Evolutionary conservation across 371 early-diverging fungal species (phyloP), one percentile per base, ranked within the genome.

Genomic region (Zancudomyces culisetae): DNA sequence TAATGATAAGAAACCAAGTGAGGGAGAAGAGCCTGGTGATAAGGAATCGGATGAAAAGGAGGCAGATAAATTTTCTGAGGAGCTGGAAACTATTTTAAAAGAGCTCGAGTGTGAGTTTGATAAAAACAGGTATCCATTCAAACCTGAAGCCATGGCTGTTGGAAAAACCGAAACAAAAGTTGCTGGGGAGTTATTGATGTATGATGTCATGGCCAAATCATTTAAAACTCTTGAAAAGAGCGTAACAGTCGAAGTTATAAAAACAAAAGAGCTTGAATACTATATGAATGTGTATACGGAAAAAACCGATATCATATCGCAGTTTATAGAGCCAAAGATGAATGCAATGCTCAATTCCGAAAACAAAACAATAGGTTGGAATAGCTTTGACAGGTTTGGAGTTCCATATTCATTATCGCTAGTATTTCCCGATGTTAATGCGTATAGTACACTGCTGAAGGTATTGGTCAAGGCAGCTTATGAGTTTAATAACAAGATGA

Each of bases 351-450:
- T 85, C 62, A 82, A 72, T 60, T 55, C 61, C 28, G 71, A 72
- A 49, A 60, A 69, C 43, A 51, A 42, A 28, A 73, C 81, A n/a
- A 71, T 83, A 40, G 72, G 78, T 29, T 83, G 81, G 81, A 70
- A 74, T 60, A 73, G 66, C 58, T 63, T 64, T 52, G 71, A 68
- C 27, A 52, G 52, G 6, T 45, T 42, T 10, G 58, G 60, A 23
- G 53, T 55, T 12, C 70, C 77, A 3, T 81, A 74, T 56, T 83
- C 87, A 10, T 83, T 77, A 68, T 72, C 80, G 28, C 49, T 87
- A 27, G 67, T 68, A 3, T 79, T 85, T 40, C 46, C 57, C 8
- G 70, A 68, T 41, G 54, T 51, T 15, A 66, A 55, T n/a, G 54
- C 58, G 18, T 60, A 70, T 19, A 58, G 63, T 13, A 61, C 58